Percentiles rank a stretch among this genome's conserved stretches.
Evolutionary conservation across 805 yeast genomes (phyloP).

Genomic region (Crinitomyces ghanaensis): DNA sequence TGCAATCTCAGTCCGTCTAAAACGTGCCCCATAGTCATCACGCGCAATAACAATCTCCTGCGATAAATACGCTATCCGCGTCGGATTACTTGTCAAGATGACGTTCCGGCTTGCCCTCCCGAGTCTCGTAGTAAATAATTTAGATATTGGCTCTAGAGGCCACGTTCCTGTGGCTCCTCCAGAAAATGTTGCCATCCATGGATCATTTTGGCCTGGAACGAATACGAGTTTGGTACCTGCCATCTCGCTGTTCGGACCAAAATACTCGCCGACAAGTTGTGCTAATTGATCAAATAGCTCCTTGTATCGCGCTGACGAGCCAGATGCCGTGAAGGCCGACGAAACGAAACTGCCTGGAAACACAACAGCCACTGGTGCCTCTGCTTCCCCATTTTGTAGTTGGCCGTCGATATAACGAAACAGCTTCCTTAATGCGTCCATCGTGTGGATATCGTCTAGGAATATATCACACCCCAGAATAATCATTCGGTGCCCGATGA

Average conservation of each 20-base stretch:
- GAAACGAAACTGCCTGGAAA: constrained; percentile 74
- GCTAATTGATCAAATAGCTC: constrained; percentile 67
- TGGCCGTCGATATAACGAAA: constrained; percentile 28
- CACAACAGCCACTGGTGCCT: constrained; percentile 57
- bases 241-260: constrained; percentile 32
- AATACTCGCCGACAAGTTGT: constrained; percentile 46
- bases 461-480: constrained; percentile 66
- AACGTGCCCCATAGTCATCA: constrained; percentile 60
- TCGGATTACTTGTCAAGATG: constrained; percentile 66
- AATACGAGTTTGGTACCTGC: constrained; percentile 47
- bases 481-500: constrained; percentile 46
- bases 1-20: constrained; percentile 56
- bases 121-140: constrained; percentile 56
- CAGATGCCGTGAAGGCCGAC: constrained; percentile 47
- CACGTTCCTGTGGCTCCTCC: constrained; percentile 47
- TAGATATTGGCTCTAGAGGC: constrained; percentile 70
- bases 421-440: constrained; percentile 57
- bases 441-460: constrained; percentile 45
- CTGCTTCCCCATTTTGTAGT: constrained; percentile 38
- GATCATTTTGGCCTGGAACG: constrained; percentile 86
- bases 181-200: constrained; percentile 71
- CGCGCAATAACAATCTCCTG: constrained; percentile 71
- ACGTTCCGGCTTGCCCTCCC: constrained; percentile 41
- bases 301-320: constrained; percentile 39
- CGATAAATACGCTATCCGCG: constrained; percentile 62